Evolutionary conservation across 306 rosid species (phyloP), one percentile per base, ranked within the genome.

Genomic region (Cucumis cinereus): DNA sequence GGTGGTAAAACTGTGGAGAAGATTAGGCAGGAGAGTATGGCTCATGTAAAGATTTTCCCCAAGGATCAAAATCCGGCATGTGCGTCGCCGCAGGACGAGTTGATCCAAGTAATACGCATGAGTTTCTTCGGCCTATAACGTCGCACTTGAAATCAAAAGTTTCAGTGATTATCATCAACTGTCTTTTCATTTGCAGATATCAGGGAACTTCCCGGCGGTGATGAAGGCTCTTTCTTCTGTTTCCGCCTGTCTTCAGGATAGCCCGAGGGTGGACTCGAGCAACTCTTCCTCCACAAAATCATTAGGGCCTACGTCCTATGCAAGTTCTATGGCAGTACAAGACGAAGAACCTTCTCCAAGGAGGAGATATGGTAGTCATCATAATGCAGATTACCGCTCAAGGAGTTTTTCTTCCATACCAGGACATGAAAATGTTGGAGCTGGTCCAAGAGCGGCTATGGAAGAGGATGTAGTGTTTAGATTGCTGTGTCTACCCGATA

Each of bases 381-480:
- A 83, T 81, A 83, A 81, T 69, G 78, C 78, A 61, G 93, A 87
- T 77, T 83, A 83, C 82, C 86, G 85, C 79, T 78, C 88, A 10
- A 82, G 93, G 78, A 85, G 88, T 77, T 88, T 84, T 83, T 85
- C 84, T 79, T 79, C 86, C 75, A 80, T 83, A 81, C 80, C 88
- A 8, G 90, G 93, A 77, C 85, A 88, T 60, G 92, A 89, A 68
- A 78, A 80, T 60, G 60, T 74, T 69, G 89, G 88, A 47, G 77
- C 85, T 62, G 78, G 85, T 75, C 92, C 86, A 60, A 88, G 89
- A 69, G 82, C 81, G 86, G 79, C 83, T 77, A 66, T 85, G 74
- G 98, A 90, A 88, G 94, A 92, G 73, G 98, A 92, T 59, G 84
- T 92, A 78, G 90, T 90, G 81, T 92, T 89, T 78, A 92, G 88